Evolutionary conservation across 1,284 basidiomycete genomes (phyloP), one percentile per base, ranked within the genome.

Genomic region (Phylloporus sp.): DNA sequence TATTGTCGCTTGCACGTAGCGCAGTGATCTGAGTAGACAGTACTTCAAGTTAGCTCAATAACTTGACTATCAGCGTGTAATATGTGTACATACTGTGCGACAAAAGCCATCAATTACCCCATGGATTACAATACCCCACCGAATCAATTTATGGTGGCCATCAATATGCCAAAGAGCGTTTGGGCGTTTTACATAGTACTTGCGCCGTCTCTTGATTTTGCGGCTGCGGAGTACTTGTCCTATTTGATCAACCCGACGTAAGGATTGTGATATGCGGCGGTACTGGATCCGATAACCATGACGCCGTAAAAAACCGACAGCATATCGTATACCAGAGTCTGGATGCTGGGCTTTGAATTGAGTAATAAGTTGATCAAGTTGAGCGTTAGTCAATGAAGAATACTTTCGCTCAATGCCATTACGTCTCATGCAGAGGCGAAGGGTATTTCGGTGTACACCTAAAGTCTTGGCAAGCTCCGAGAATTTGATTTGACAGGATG

Each of bases 101-200:
- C 72, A 78, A 60, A 75, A 82, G 0, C 83, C 81, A 72, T 86
- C 81, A 39, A 81, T 72, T 6, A 80, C 44, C 0, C 81, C 82
- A 73, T 86, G 84, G 20, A 86, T 79, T 0, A 86, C 80, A 57
- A 85, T 77, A 0, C 82, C 82, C 82, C 81, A 86, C 0, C 46
- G 44, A 17, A 86, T 85, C 0, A 85, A 69, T 64, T 85, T 84
- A 61, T 68, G 60, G 20, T 68, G 58, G 0, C 61, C 28, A 2
- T 68, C 47, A 10, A 68, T 2, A 2, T 69, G 60, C 64, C 67
- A 68, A 0, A 68, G 59, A 0, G 71, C 62, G 66, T 85, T 82
- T 6, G 81, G 79, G 0, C 74, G 56, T 3, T 70, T 40, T 1
- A 79, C 73, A 18, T 63, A 31, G 60, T 84, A 49, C 24, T 49